phyloP scores from a whole-genome alignment of 2,329 filamentous ascomycete genomes.

The Pyrenochaeta sp. region DNA sequence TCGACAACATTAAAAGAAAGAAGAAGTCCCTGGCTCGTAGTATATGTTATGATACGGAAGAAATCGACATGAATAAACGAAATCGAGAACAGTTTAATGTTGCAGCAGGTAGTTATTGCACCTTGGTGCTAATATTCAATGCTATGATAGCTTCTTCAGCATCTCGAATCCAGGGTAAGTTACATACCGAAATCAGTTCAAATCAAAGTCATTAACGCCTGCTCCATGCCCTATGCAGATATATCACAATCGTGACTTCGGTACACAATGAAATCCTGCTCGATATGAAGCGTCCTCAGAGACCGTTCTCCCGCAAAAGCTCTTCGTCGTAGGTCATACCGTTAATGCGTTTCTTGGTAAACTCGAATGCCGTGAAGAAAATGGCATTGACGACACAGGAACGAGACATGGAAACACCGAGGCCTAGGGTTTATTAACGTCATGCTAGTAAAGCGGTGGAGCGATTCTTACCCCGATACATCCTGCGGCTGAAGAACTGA shows the following conservation, averaged over 20 bases:
- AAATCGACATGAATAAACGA: no score
- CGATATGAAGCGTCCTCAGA: conserved; percentile 16
- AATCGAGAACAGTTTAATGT: no score
- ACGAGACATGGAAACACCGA: conserved; percentile 82
- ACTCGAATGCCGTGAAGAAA: conserved; percentile 89
- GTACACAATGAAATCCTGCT: conserved; percentile 1
- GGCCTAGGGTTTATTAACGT: conserved; percentile 47
- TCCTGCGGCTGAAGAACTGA: conserved; percentile 76
- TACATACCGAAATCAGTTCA: conserved; percentile 11
- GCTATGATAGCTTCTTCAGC: conserved; percentile 18
- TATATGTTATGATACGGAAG: no score
- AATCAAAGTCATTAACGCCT: conserved; percentile 13
- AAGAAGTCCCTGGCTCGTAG: no score
- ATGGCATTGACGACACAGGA: conserved; percentile 86
- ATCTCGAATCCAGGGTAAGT: conserved; percentile 14
- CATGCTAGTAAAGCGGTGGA: no score
- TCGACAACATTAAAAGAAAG: no score
- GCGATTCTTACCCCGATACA: conserved; percentile 73
- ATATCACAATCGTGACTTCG: conserved; percentile 7
- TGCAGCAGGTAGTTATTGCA: no score
- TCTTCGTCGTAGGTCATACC: conserved; percentile 47
- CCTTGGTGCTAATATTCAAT: conserved; percentile 14
- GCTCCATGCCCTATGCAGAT: conserved; percentile 35
- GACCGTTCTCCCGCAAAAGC: conserved; percentile 35
- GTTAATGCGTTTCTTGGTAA: conserved; percentile 71